Conservation (phyloP, 169 alveolate species). For the Eimeria acervulina region DNA sequence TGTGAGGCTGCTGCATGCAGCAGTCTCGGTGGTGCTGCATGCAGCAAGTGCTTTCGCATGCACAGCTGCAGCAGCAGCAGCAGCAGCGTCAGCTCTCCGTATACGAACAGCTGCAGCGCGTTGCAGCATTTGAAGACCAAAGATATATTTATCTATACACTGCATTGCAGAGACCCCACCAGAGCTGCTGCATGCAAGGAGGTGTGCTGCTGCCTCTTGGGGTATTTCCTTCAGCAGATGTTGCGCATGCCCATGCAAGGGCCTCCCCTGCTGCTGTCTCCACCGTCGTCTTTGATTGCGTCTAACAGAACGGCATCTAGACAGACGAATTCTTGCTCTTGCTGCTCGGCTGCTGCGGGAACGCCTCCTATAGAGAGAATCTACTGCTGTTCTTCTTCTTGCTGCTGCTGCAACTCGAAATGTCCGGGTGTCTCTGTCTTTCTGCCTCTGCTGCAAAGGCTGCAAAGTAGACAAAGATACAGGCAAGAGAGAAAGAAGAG, state of each 20-base stretch:
- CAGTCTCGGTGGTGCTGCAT: too few species aligned
- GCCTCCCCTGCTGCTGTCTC: neutral
- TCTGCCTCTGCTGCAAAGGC: too few species aligned
- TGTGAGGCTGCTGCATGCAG: too few species aligned
- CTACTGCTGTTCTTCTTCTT: too few species aligned
- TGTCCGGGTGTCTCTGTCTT: neutral
- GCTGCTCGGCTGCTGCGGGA: neutral
- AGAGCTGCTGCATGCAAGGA: neutral
- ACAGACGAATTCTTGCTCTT: too few species aligned
- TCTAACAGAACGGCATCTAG: neutral
- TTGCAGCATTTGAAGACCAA: constrained; percentile 38
- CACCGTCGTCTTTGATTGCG: neutral
- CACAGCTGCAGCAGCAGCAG: constrained; percentile 25
- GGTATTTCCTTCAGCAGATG: too few species aligned
- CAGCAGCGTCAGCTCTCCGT: neutral
- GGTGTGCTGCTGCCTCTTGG: neutral
- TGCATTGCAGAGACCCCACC: neutral
- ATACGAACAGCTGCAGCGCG: neutral
- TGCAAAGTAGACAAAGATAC: too few species aligned
- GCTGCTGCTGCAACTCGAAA: neutral
- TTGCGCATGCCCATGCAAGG: neutral
- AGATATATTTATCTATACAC: neutral
- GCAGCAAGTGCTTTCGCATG: neutral
- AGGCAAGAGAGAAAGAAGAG: too few species aligned
- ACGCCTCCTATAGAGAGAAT: too few species aligned